These are phyloP conservation scores for Nematocida minor DNA, from an alignment of 371 early-diverging fungal species.

Conservation along the genomic window DNA sequence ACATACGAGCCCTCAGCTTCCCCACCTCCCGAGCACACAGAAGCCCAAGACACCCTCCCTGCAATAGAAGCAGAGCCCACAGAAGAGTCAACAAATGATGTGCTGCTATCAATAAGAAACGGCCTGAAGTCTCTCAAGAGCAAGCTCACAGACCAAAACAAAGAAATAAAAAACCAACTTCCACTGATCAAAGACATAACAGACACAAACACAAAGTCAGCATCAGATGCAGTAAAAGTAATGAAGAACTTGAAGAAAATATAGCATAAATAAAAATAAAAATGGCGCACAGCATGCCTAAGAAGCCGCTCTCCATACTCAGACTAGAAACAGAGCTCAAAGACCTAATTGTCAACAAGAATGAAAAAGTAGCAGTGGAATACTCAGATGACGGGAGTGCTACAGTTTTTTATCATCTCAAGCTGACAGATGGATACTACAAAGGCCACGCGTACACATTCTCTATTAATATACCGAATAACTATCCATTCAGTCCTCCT, in stretches of 20 bases:
- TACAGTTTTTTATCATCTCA: background rate
- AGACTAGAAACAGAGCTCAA: constrained; percentile 14
- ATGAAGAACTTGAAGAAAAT: constrained; percentile 39
- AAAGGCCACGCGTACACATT: constrained; percentile 22
- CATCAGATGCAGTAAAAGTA: constrained; percentile 22
- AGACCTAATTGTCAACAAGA: background rate
- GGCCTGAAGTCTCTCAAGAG: constrained; percentile 24
- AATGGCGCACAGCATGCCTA: background rate
- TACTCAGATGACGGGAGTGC: background rate
- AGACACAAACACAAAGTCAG: constrained; percentile 10
- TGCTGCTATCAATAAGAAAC: constrained; percentile 25
- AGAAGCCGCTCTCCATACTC: constrained; percentile 19
- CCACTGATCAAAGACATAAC: constrained; percentile 48
- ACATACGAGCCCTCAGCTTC: background rate
- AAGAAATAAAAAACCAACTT: constrained; percentile 31
- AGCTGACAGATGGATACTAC: constrained; percentile 18
- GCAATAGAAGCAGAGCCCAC: background rate
- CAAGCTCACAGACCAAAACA: constrained; percentile 14
- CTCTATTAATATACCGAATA: constrained; percentile 10
- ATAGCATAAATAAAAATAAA: background rate
- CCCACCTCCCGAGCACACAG: background rate
- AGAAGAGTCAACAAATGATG: constrained; percentile 29
- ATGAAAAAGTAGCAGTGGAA: background rate
- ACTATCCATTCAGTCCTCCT: constrained; percentile 64
- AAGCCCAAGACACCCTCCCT: background rate